Base-by-base conservation (phyloP, 176 grass and related monocot genomes). In the Miscanthus lutarioriparius region DNA sequence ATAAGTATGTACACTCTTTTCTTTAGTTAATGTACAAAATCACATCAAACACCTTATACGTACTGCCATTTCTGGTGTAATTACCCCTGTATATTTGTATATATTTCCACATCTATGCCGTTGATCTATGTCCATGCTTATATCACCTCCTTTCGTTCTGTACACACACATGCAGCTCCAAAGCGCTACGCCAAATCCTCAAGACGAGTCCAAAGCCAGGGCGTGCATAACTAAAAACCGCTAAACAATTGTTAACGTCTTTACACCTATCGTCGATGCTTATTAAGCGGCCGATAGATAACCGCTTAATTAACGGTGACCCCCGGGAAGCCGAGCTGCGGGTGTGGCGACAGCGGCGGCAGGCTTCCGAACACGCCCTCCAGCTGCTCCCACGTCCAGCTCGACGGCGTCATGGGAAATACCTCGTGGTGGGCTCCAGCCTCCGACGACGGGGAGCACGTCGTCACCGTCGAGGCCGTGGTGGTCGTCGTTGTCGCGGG, bases 321-420 rank as follows among this genome's bases (percentile, higher is more conserved):
- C 79, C 88, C 87, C 22, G 81, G 65, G 72, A 85, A 96, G 20
- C 81, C 89, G 8, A 89, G 14, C 74, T 89, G 79, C 43, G 59
- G 83, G 59, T 85, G 70, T 22, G 91, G 82, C 36, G 89, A 91
- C 14, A 91, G 84, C 25, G 89, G 89, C 51, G 91, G 89, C 10
- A 96, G 53, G 66, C 23, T 70, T 7, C 80, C 87, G 75, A 91
- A 71, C 28, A 86, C 3, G 7, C 72, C 74, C 54, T 91, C 88
- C 74, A 73, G 36, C 80, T 89, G 83, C 4, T 81, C 84, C 84
- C 73, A 83, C 17, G 76, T 44, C 91, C 84, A 89, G 74, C 14
- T 91, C 22, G 81, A 85, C 36, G 91, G 86, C 36, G 83, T 82
- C 82, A 85, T 63, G 64, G 85, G 77, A 48, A 79, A 74, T 39